Base-by-base conservation (phyloP, 768 basidiomycete genomes). In the Kwoniella shandongensis region DNA sequence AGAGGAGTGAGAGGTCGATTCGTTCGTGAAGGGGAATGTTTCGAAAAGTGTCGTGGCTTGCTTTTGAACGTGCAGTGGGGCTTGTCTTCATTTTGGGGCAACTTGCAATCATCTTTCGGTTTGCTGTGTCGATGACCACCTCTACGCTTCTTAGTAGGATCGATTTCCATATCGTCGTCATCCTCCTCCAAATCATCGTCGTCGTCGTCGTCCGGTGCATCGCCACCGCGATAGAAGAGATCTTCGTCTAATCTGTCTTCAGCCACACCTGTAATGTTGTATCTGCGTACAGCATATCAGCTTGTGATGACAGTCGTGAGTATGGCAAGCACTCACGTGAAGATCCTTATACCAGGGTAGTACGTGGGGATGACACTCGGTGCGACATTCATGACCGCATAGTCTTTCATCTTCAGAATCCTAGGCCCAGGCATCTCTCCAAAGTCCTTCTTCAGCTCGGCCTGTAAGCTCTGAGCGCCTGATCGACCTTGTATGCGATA, bases 281-380 rank as follows among this genome's bases (percentile, higher is more conserved):
- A 78, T 26, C 77, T 78, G 44, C 15, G 29, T 49, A n/a, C 47
- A 59, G 50, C 41, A 30, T 36, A 26, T 51, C 38, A 36, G 23
- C 39, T 23, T 11, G 22, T 12, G 12, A 22, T 22, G 2, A 35
- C 22, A 27, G 39, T 1, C 23, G n/a, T 5, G 29, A 4, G 18
- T 23, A 10, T 12, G 11, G 46, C 1, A 40, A 42, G n/a, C 3
- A 69, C 73, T 61, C 56, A 93, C 65, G 84, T 80, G 78, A 85
- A 93, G 12, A 92, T 81, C 63, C 91, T 80, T 67, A 92, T 84
- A 15, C 85, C 82, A 2, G 92, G 89, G 45, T 88, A 76, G 77
- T 88, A 96, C 56, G 89, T 89, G n/a, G 91, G 90, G 53, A 92
- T 87, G 20, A 91, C 84, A 30, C 88, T 83, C 4, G 91, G 88